Evolutionary conservation across 2,329 filamentous ascomycete species (phyloP).

Genomic region (Orbilia blumenaviensis): DNA sequence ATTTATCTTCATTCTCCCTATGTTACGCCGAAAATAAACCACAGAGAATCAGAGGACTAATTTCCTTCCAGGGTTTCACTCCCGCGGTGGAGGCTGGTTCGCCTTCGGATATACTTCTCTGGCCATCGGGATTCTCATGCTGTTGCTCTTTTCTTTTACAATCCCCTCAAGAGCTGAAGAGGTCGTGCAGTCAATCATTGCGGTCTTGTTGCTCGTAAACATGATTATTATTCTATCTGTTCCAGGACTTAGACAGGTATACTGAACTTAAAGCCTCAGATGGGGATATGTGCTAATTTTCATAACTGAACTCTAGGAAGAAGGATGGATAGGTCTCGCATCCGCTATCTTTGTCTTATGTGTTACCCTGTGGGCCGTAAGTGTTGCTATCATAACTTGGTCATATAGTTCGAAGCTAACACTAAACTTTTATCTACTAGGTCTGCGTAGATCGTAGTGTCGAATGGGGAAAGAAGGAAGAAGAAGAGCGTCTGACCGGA

Average conservation of each 20-base stretch:
- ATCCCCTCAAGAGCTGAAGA: slow-evolving; percentile 82
- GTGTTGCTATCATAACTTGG: neutral
- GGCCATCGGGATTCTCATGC: slow-evolving; percentile 77
- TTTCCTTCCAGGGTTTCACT: slow-evolving; percentile 68
- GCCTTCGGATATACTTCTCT: slow-evolving; percentile 76
- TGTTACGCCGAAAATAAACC: too few relatives aligned
- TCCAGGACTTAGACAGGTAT: slow-evolving; percentile 70
- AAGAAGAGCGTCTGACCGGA: slow-evolving; percentile 91
- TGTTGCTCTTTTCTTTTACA: slow-evolving; percentile 85
- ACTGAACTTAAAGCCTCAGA: neutral
- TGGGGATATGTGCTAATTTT: neutral
- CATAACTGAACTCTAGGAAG: slow-evolving; percentile 30
- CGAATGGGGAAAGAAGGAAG: slow-evolving; percentile 88
- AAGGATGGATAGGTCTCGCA: slow-evolving; percentile 80
- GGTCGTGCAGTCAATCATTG: slow-evolving; percentile 74
- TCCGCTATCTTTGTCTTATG: slow-evolving; percentile 84
- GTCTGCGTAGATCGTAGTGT: slow-evolving; percentile 81
- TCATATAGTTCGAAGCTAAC: neutral
- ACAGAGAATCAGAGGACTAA: too few relatives aligned
- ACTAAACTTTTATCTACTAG: slow-evolving; percentile 17
- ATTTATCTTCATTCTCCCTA: neutral
- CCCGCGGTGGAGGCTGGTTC: slow-evolving; percentile 90
- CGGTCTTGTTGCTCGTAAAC: slow-evolving; percentile 74
- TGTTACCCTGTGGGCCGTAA: slow-evolving; percentile 70
- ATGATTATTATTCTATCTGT: slow-evolving; percentile 82